Percentiles rank a stretch among this genome's conserved stretches.
Evolutionary conservation across 495 filamentous ascomycete genomes (phyloP).

Genomic region (Mytilinidion resinicola): DNA sequence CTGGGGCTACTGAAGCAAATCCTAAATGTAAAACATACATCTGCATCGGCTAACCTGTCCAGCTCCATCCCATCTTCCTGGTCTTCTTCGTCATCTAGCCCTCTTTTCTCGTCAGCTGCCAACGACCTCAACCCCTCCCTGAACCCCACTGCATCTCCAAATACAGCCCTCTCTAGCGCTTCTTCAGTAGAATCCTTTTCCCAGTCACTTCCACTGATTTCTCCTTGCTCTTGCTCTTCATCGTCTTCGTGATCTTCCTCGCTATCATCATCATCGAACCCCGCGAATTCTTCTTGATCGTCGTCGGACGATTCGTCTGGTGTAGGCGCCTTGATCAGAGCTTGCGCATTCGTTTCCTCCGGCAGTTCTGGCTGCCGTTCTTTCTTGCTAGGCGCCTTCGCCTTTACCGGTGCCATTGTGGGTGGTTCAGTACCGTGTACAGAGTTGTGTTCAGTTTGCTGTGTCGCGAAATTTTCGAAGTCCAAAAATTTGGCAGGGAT

Average conservation of each 20-base stretch:
- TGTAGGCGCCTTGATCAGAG: too few species aligned
- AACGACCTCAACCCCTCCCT: slow-evolving; percentile 55
- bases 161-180: slow-evolving; percentile 77
- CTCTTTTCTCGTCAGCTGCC: slow-evolving; percentile 25
- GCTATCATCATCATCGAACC: slow-evolving; percentile 11
- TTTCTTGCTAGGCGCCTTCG: too few species aligned
- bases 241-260: neutral
- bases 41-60: slow-evolving; percentile 54
- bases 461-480: too few species aligned
- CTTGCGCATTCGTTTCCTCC: too few species aligned
- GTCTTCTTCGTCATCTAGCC: slow-evolving; percentile 31
- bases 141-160: slow-evolving; percentile 80
- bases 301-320: neutral
- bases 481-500: too few species aligned
- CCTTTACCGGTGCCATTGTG: too few species aligned
- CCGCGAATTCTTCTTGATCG: slow-evolving; percentile 7
- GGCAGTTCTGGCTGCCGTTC: too few species aligned
- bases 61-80: slow-evolving; percentile 33
- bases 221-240: slow-evolving; percentile 34
- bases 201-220: slow-evolving; percentile 32
- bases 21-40: slow-evolving; percentile 41
- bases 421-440: too few species aligned
- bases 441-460: too few species aligned
- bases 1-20: neutral
- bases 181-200: slow-evolving; percentile 76